These are phyloP conservation scores for Erucastrum elatum DNA, from an alignment of 345 rosid species.

Conservation along the genomic window DNA sequence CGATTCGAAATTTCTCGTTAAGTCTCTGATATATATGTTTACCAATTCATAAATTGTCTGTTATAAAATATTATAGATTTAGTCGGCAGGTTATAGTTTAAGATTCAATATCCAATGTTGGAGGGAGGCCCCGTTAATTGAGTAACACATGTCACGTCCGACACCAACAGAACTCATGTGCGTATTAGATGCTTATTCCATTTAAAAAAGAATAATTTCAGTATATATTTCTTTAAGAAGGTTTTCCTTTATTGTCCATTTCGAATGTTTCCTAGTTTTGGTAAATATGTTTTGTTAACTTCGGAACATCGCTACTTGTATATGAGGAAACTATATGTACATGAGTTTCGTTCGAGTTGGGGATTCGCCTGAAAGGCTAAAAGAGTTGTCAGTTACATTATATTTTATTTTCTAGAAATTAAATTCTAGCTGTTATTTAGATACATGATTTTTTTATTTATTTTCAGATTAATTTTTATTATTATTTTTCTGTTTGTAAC, in stretches of 20 bases:
- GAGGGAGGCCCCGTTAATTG: constrained; percentile 21
- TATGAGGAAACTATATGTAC: neutral
- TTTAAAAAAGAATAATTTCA: constrained; percentile 4
- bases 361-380: neutral
- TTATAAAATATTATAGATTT: constrained; percentile 4
- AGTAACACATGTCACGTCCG: constrained; percentile 38
- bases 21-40: neutral
- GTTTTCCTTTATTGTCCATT: constrained; percentile 32
- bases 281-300: constrained; percentile 3
- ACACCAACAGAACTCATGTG: constrained; percentile 35
- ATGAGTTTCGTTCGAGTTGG: neutral
- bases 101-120: constrained; percentile 36
- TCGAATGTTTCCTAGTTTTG: constrained; percentile 32
- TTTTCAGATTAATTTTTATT: neutral
- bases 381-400: neutral
- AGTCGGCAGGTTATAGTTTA: constrained; percentile 38
- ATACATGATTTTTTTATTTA: neutral
- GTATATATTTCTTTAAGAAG: neutral
- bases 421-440: neutral
- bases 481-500: neutral
- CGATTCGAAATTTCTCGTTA: constrained; percentile 28
- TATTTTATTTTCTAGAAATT: neutral
- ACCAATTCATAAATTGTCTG: constrained; percentile 11
- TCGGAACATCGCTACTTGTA: neutral
- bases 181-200: constrained; percentile 33